These are phyloP conservation scores for Zygoascus meyerae DNA, from an alignment of 1,139 yeast genomes.

Conservation along the genomic window DNA sequence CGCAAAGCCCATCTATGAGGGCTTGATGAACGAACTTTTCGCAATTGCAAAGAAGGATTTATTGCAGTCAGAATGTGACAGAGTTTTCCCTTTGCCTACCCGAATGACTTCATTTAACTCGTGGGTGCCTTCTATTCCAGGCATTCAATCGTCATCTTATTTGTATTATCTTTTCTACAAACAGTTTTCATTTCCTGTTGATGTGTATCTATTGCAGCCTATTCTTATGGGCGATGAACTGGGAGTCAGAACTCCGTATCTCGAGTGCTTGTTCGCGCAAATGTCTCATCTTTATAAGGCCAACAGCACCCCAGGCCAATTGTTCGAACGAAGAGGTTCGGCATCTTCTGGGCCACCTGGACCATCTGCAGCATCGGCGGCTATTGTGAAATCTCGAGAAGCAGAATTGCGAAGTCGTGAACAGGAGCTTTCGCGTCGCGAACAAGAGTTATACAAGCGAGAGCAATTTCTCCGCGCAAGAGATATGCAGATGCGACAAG, in stretches of 20 bases:
- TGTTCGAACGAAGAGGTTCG: slow-evolving; percentile 14
- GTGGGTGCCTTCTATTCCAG: slow-evolving; percentile 9
- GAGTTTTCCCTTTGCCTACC: slow-evolving; percentile 7
- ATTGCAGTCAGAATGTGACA: slow-evolving; percentile 4
- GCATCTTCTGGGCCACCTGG: no score
- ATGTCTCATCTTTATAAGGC: slow-evolving; percentile 61
- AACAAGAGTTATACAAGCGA: slow-evolving; percentile 20
- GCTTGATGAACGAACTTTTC: slow-evolving; percentile 67
- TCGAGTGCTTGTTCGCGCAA: slow-evolving; percentile 79
- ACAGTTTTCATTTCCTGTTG: slow-evolving; percentile 54
- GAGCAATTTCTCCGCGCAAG: slow-evolving; percentile 21
- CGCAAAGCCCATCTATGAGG: slow-evolving; percentile 79
- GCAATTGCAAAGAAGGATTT: slow-evolving; percentile 44
- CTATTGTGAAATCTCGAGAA: slow-evolving; percentile 10
- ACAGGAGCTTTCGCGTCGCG: slow-evolving; percentile 20
- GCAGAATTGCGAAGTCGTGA: slow-evolving; percentile 21
- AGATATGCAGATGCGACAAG: slow-evolving; percentile 20
- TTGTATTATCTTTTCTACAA: slow-evolving; percentile 58
- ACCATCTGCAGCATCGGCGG: slow-evolving; percentile 10
- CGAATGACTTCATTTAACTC: slow-evolving; percentile 2
- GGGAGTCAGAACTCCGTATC: slow-evolving; percentile 79
- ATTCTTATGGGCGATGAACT: slow-evolving; percentile 81
- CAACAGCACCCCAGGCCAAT: slow-evolving; percentile 30
- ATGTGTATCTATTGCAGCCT: slow-evolving; percentile 74
- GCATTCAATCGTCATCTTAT: slow-evolving; percentile 20